Conservation (phyloP, 192 early-diverging fungal genomes). For the Endogone sp. region DNA sequence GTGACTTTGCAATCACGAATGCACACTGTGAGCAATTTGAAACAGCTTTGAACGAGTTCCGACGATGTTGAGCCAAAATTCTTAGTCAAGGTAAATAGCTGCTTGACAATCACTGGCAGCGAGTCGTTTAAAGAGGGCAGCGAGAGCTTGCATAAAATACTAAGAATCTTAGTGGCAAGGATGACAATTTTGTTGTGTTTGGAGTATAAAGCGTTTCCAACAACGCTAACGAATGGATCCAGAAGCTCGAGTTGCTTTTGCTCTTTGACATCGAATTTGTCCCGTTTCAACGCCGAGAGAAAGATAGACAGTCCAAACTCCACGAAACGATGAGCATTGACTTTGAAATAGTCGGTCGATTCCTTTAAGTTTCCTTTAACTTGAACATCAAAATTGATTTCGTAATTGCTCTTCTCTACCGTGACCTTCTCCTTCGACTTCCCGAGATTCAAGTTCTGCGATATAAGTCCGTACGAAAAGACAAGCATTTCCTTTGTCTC, state of each 20-base stretch:
- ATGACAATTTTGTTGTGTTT: conserved; percentile 67
- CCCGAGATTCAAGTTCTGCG: conserved; percentile 77
- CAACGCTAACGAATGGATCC: conserved; percentile 74
- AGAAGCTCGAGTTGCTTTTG: conserved; percentile 64
- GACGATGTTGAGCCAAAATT: conserved; percentile 57
- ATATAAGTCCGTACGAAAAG: conserved; percentile 83
- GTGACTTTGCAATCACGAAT: conserved; percentile 74
- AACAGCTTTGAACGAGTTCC: conserved; percentile 71
- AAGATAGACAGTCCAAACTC: conserved; percentile 91
- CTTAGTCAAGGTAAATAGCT: conserved; percentile 73
- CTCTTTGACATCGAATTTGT: conserved; percentile 52
- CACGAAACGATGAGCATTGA: conserved; percentile 89
- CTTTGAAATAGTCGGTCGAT: conserved; percentile 72
- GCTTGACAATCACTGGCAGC: conserved; percentile 70
- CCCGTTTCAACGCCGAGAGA: conserved; percentile 58
- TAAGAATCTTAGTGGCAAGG: conserved; percentile 68
- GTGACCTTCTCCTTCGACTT: conserved; percentile 55
- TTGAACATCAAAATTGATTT: conserved; percentile 70
- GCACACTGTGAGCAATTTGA: conserved; percentile 78
- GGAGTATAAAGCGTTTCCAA: conserved; percentile 84
- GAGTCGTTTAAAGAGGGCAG: conserved; percentile 65
- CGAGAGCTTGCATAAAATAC: conserved; percentile 64
- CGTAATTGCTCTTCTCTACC: conserved; percentile 48
- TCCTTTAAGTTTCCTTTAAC: conserved; percentile 57
- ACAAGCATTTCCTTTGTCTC: conserved; percentile 63